Evolutionary conservation across 2,329 filamentous ascomycete species (phyloP).

Genomic region (Epicoccum nigrum): DNA sequence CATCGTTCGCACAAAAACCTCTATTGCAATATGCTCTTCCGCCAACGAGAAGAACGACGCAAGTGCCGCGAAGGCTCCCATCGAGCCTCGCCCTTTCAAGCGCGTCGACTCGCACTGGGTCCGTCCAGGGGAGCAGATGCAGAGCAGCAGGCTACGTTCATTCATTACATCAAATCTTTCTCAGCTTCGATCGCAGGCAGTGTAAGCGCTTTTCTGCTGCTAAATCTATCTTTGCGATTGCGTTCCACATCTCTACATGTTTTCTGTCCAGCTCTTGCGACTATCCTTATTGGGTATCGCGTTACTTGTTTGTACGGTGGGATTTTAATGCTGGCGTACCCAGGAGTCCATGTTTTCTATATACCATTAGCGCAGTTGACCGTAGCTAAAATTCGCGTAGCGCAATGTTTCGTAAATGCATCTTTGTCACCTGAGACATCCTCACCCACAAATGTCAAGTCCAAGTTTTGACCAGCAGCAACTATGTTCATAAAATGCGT

Average conservation of each 20-base stretch:
- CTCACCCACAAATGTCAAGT: too few species aligned
- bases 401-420: conserved; percentile 8
- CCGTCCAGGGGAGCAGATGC: conserved; percentile 19
- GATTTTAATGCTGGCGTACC: conserved; percentile 13
- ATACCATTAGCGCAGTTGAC: conserved; percentile 12
- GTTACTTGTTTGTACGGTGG: conserved; percentile 7
- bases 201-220: not conserved
- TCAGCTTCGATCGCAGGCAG: conserved; percentile 13
- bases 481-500: too few species aligned
- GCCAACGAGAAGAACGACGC: conserved; percentile 19
- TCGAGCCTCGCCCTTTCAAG: conserved; percentile 16
- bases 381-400: conserved; percentile 14
- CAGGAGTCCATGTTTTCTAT: conserved; percentile 1
- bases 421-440: not conserved
- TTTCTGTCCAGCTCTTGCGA: not conserved
- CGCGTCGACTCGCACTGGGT: conserved; percentile 30
- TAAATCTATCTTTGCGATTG: not conserved
- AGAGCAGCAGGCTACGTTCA: conserved; percentile 18
- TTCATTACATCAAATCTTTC: conserved; percentile 9
- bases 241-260: not conserved
- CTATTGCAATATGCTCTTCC: conserved; percentile 25
- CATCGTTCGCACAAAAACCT: conserved; percentile 30
- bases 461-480: too few species aligned
- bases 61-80: conserved; percentile 13
- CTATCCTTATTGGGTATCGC: not conserved